Base-by-base conservation (phyloP, 768 basidiomycete species). In the Leccinum longicurvipes region DNA sequence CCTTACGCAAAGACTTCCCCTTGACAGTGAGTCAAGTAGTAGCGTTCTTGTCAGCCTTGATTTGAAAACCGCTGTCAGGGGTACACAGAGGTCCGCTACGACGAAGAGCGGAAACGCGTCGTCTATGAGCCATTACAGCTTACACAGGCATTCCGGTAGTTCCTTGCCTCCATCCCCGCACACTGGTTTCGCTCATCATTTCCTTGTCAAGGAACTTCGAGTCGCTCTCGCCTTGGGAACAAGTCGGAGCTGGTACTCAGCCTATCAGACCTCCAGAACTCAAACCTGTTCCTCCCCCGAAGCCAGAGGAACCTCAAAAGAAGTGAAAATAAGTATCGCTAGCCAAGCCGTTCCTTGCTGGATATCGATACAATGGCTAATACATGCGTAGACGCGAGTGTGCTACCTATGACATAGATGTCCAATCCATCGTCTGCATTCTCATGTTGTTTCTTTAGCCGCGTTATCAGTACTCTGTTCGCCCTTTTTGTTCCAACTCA, bases 81-180 rank as follows among this genome's bases (percentile, higher is more conserved):
- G n/a, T 99, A 98, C 73, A 93, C 93, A 9, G 97, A 99, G 73
- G 82, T 98, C 39, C 89, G 97, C 41, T 99, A 98, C 67, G 95
- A 98, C 64, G 97, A 98, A 75, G 94, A 96, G 75, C 84, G 89
- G 65, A 98, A 98, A 75, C 90, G 95, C 36, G 93, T 98, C 53
- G 93, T 97, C 32, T 97, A 98, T 66, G 97, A 99, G 71, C 97
- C 97, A 32, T 79, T 99, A 47, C 97, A 99, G 70, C 81, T 99
- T 56, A 94, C 96, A 2, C 97, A 99, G 69, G 96, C 97, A 44
- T 99, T 96, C 87, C 85, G 93, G 93, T 94, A 63, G 58, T 79
- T 46, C 46, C 25, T 48, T 27, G 11, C 53, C 21, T 32, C 23
- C 31, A 12, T 23, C 17, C 11, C 14, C n/a, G 10, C 29, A 6